A percentile compares a stretch with the other conserved stretches of the same genome.
Conservation (phyloP, 192 early-diverging fungal species). For the Rhizophagus prolifer region DNA sequence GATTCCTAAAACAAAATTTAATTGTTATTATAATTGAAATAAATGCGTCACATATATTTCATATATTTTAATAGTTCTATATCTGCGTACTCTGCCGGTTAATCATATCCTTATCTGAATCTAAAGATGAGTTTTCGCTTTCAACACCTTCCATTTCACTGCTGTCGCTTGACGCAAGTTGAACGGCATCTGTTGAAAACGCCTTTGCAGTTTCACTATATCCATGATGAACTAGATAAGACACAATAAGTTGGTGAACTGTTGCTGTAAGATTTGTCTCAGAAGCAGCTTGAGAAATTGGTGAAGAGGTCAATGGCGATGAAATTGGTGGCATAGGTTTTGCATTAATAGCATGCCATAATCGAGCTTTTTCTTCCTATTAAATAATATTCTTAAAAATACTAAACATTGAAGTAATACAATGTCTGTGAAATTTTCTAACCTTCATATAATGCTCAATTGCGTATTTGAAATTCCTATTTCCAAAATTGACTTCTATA, state of each 20-base stretch:
- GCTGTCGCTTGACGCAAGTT: not conserved
- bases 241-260: conserved; percentile 69
- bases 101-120: conserved; percentile 23
- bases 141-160: conserved; percentile 20
- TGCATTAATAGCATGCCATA: conserved; percentile 42
- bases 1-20: conserved; percentile 38
- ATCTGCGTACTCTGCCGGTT: conserved; percentile 25
- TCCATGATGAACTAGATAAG: conserved; percentile 84
- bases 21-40: not conserved
- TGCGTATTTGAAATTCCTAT: conserved; percentile 65
- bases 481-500: conserved; percentile 79
- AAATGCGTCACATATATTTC: not conserved
- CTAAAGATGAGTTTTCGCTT: conserved; percentile 14
- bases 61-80: not conserved
- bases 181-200: conserved; percentile 47
- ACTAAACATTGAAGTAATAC: not conserved
- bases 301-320: conserved; percentile 2
- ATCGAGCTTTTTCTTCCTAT: conserved; percentile 45
- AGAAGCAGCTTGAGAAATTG: conserved; percentile 14
- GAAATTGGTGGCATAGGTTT: conserved; percentile 30
- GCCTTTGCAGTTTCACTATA: conserved; percentile 74
- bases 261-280: conserved; percentile 28
- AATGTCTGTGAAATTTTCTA: conserved; percentile 3
- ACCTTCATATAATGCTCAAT: conserved; percentile 68
- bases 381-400: not conserved